These are phyloP conservation scores for Phaseolus lunatus DNA, from an alignment of 306 rosid genomes.

Conservation along the genomic window DNA sequence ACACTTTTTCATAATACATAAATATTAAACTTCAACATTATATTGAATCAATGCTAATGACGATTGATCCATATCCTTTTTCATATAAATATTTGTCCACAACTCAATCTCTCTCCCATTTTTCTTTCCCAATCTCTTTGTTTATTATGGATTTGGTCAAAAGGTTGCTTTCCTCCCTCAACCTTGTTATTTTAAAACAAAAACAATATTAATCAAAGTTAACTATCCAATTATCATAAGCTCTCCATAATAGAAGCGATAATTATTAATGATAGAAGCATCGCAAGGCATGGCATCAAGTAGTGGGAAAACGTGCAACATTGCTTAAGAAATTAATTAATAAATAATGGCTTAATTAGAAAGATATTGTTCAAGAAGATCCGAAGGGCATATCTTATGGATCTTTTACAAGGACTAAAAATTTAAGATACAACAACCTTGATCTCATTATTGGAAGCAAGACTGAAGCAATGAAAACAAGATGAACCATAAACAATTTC, in stretches of 20 bases:
- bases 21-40: too few relatives aligned
- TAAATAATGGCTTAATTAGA: background rate
- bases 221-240: background rate
- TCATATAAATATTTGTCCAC: too few relatives aligned
- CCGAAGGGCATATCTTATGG: background rate
- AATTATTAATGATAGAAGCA: background rate
- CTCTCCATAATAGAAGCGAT: background rate
- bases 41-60: too few relatives aligned
- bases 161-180: background rate
- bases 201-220: background rate
- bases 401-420: background rate
- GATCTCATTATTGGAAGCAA: background rate
- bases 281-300: background rate
- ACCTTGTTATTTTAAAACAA: background rate
- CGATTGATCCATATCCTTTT: too few relatives aligned
- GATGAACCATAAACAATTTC: background rate
- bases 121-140: background rate
- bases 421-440: background rate
- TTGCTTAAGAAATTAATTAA: background rate
- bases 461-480: background rate
- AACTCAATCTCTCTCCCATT: background rate
- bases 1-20: too few relatives aligned
- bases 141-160: background rate
- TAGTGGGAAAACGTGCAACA: background rate
- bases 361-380: background rate